Percentiles rank a stretch among this genome's conserved stretches.
Conservation (phyloP, 2,329 filamentous ascomycete genomes). For the Gremmenia infestans region DNA sequence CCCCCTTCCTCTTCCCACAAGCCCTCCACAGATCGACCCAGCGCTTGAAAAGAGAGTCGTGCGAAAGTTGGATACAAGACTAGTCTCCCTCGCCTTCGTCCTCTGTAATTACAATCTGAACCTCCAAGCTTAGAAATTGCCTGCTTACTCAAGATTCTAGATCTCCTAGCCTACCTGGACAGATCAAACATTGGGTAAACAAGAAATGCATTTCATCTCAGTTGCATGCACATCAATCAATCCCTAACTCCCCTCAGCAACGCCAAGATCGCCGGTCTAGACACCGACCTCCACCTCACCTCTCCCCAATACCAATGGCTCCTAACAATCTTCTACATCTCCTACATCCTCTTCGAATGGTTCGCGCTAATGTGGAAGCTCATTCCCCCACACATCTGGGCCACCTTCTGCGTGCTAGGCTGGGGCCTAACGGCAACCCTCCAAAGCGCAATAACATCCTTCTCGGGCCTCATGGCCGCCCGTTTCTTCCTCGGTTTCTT, state of each 20-base stretch:
- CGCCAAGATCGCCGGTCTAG: constrained; percentile 50
- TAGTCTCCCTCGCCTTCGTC: constrained; percentile 38
- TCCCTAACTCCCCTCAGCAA: constrained; percentile 35
- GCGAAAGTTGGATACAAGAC: constrained; percentile 52
- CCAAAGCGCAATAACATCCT: constrained; percentile 37
- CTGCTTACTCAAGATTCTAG: constrained; percentile 21
- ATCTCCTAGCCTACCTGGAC: constrained; percentile 43
- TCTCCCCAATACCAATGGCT: constrained; percentile 39
- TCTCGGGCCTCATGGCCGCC: constrained; percentile 31
- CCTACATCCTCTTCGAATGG: constrained; percentile 38
- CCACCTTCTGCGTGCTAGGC: constrained; percentile 30
- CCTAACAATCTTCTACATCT: constrained; percentile 37
- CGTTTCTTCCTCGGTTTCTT: constrained; percentile 36
- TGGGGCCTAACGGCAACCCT: constrained; percentile 39
- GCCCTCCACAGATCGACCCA: background rate
- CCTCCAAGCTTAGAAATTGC: background rate
- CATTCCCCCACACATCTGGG: constrained; percentile 35
- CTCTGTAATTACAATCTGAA: constrained; percentile 18
- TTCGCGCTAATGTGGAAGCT: constrained; percentile 36
- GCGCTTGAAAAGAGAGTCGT: constrained; percentile 44
- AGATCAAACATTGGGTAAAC: constrained; percentile 44
- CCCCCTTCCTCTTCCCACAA: background rate
- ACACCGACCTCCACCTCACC: constrained; percentile 41
- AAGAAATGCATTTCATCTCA: background rate
- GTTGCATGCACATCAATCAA: background rate